Conservation (phyloP, 768 basidiomycete species). For the Strobilomyces echinocephalus region DNA sequence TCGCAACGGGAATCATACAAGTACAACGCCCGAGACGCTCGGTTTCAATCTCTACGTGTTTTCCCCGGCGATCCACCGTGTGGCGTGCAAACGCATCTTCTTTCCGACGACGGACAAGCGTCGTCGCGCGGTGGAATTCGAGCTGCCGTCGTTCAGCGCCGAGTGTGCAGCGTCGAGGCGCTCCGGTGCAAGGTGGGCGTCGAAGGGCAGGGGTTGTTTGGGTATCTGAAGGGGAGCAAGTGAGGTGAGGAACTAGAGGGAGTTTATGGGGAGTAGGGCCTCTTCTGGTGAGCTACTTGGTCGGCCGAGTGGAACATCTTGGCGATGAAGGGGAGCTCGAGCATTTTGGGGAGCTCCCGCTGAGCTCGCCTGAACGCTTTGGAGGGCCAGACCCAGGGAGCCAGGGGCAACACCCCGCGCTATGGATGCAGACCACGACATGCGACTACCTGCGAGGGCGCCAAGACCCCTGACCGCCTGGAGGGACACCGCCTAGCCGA, state of each 20-base stretch:
- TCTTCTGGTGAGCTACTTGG: too few relatives aligned
- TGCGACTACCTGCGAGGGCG: too few relatives aligned
- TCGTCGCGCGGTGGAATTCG: conserved; percentile 93
- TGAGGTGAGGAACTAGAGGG: conserved; percentile 89
- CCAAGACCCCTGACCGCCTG: too few relatives aligned
- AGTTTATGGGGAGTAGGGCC: conserved; percentile 75
- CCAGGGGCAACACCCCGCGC: too few relatives aligned
- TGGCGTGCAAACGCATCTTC: conserved; percentile 82
- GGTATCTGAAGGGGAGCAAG: conserved; percentile 78
- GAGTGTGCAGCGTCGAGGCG: conserved; percentile 85
- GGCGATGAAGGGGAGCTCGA: conserved; percentile 82
- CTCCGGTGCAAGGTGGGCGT: conserved; percentile 75
- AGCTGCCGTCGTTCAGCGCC: conserved; percentile 83
- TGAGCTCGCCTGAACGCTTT: conserved; percentile 81
- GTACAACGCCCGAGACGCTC: too few relatives aligned
- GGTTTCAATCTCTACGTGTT: conserved; percentile 97
- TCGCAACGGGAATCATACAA: too few relatives aligned
- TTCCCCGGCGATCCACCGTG: conserved; percentile 65
- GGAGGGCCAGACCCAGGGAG: too few relatives aligned
- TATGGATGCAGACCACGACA: too few relatives aligned
- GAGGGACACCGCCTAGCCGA: too few relatives aligned
- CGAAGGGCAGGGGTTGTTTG: conserved; percentile 59
- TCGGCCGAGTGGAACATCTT: conserved; percentile 62
- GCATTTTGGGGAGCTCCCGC: conserved; percentile 88
- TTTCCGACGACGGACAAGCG: conserved; percentile 98